phyloP scores from a whole-genome alignment of 495 filamentous ascomycete species.

The Oidiodendron maius region DNA sequence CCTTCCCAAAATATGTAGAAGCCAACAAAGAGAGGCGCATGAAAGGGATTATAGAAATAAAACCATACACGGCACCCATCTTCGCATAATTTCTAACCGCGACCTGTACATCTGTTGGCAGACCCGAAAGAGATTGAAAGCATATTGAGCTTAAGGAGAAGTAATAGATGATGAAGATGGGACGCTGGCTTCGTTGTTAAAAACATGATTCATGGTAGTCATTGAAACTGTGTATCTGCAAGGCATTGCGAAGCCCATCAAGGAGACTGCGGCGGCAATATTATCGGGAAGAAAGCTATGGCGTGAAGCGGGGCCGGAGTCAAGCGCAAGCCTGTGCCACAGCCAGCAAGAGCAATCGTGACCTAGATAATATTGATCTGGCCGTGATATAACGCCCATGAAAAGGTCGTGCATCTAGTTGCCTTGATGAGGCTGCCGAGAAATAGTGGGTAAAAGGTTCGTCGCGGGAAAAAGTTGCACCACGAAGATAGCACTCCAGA shows the following conservation, averaged over 20 bases:
- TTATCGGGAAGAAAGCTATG: slow-evolving; percentile 45
- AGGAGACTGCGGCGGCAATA: slow-evolving; percentile 43
- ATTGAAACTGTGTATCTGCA: slow-evolving; percentile 52
- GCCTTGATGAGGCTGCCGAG: slow-evolving; percentile 41
- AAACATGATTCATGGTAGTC: slow-evolving; percentile 54
- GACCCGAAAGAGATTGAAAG: slow-evolving; percentile 10
- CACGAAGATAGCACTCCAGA: slow-evolving; percentile 46
- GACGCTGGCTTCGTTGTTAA: slow-evolving; percentile 43
- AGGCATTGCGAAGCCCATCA: slow-evolving; percentile 43
- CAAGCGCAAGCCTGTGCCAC: slow-evolving; percentile 41
- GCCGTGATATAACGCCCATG: slow-evolving; percentile 36
- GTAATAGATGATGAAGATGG: slow-evolving; percentile 12
- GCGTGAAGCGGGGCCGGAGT: slow-evolving; percentile 46
- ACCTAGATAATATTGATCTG: slow-evolving; percentile 41
- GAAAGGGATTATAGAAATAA: slow-evolving; percentile 47
- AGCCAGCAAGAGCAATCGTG: slow-evolving; percentile 54
- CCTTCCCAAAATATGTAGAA: slow-evolving; percentile 10
- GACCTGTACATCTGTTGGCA: slow-evolving; percentile 22
- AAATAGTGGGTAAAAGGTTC: slow-evolving; percentile 47
- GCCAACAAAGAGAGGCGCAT: slow-evolving; percentile 26
- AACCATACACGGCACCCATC: slow-evolving; percentile 49
- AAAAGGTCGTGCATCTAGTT: slow-evolving; percentile 38
- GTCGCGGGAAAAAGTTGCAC: slow-evolving; percentile 47
- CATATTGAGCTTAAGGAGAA: slow-evolving; percentile 10
- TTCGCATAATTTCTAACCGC: slow-evolving; percentile 27